A percentile compares a stretch with the other conserved stretches of the same genome.
These are phyloP conservation scores for Aspergillus fischeri DNA, from an alignment of 2,329 filamentous ascomycete genomes.

Conservation along the genomic window DNA sequence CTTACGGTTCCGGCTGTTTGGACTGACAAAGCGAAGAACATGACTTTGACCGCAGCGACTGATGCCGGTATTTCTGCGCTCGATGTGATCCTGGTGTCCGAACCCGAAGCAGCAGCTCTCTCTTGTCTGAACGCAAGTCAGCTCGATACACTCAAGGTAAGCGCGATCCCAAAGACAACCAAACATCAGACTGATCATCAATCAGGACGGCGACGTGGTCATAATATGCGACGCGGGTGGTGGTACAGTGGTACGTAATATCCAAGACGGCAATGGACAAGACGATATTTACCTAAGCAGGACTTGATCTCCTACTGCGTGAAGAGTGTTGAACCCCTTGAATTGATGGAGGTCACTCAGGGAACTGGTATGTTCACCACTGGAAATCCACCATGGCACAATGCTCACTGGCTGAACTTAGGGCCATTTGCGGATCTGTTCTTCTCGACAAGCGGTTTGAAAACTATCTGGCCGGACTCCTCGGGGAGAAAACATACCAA, in stretches of 20 bases:
- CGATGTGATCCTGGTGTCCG: slow-evolving; percentile 18
- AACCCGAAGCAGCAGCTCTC: slow-evolving; percentile 32
- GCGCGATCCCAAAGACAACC: background rate
- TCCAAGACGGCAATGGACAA: background rate
- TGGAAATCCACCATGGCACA: background rate
- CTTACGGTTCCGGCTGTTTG: slow-evolving; percentile 32
- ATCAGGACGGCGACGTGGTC: slow-evolving; percentile 26
- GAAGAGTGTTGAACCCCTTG: slow-evolving; percentile 18
- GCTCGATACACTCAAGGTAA: slow-evolving; percentile 22
- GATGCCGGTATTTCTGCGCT: slow-evolving; percentile 11
- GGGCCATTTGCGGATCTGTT: slow-evolving; percentile 28
- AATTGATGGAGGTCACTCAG: slow-evolving; percentile 22
- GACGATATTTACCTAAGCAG: slow-evolving; percentile 4
- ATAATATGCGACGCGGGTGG: slow-evolving; percentile 38
- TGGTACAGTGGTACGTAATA: slow-evolving; percentile 29
- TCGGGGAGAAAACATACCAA: slow-evolving; percentile 25
- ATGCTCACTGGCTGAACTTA: slow-evolving; percentile 1
- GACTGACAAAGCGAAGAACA: slow-evolving; percentile 32
- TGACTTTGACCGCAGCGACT: slow-evolving; percentile 20
- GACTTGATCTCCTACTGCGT: slow-evolving; percentile 32
- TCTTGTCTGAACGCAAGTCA: slow-evolving; percentile 25
- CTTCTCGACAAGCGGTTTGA: slow-evolving; percentile 28
- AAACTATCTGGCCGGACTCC: slow-evolving; percentile 17
- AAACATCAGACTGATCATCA: background rate
- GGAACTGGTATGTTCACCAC: slow-evolving; percentile 19